These are phyloP conservation scores for Adansonia madagascariensis DNA, from an alignment of 441 rosid genomes.

Conservation along the genomic window DNA sequence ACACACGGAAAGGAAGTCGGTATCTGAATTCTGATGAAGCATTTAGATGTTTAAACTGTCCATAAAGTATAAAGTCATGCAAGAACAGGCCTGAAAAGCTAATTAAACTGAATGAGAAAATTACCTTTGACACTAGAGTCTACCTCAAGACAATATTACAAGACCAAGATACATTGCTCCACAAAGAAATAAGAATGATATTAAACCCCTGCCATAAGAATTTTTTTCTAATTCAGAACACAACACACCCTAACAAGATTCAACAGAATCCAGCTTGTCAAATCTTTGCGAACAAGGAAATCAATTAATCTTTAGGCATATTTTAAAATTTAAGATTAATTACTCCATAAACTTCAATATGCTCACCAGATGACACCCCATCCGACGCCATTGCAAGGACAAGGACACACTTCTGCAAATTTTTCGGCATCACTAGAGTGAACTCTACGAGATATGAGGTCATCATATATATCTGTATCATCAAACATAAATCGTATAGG, in stretches of 20 bases:
- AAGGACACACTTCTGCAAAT: slow-evolving; percentile 54
- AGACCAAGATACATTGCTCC: slow-evolving; percentile 51
- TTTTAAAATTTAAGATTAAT: not conserved
- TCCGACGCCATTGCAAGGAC: slow-evolving; percentile 47
- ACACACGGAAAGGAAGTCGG: not conserved
- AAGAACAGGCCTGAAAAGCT: not conserved
- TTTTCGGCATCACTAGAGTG: slow-evolving; percentile 52
- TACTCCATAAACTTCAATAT: slow-evolving; percentile 16
- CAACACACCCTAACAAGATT: not conserved
- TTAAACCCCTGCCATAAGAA: slow-evolving; percentile 39
- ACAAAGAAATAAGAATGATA: slow-evolving; percentile 43
- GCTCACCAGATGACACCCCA: slow-evolving; percentile 53
- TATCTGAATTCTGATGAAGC: not conserved
- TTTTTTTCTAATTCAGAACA: not conserved
- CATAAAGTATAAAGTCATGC: not conserved
- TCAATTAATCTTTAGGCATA: not conserved
- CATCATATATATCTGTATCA: slow-evolving; percentile 47
- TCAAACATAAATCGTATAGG: not conserved
- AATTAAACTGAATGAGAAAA: not conserved
- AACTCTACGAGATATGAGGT: slow-evolving; percentile 46
- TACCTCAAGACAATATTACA: slow-evolving; percentile 47
- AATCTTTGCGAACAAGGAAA: not conserved
- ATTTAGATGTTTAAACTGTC: too few species aligned
- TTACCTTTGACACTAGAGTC: slow-evolving; percentile 23
- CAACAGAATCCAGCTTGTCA: not conserved